Evolutionary conservation across 257 asterid genomes (phyloP), one percentile per base, ranked within the genome.

Genomic region (Rhazya stricta): DNA sequence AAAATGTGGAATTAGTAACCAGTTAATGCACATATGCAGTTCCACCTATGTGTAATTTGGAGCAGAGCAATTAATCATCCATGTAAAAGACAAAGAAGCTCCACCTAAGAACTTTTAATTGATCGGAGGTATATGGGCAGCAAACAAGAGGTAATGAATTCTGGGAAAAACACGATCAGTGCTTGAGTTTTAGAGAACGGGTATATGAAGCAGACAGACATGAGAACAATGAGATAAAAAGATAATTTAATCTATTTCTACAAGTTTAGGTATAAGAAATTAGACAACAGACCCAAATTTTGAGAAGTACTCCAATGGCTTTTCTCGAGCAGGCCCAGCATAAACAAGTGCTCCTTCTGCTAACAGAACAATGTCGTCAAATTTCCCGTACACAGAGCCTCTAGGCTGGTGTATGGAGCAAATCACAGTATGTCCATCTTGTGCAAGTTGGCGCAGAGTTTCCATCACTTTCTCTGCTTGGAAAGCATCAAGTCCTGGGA

Each of bases 381-480:
- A 94, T 88, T 94, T 94, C 67, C 87, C 90, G 83, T 94, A 94
- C 19, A 94, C 95, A 32, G 99, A 94, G 43, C 99, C 94, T 88
- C 99, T 87, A 56, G 99, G 97, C 86, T 94, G 99, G 87, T 94
- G 99, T 81, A 94, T 94, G 76, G 99, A 94, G 82, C 99, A 94
- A 84, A 94, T 85, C 73, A 94, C 97, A 58, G 97, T 94, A 79
- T 94, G 99, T 57, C 99, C 99, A 84, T 94, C 97, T 75, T 86
- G 88, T 68, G 99, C 96, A 79, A 94, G 99, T 83, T 88, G 84
- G 69, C 88, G 85, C 46, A 94, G 81, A 61, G 97, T 92, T 80
- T 94, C 97, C 97, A 94, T 94, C 77, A 94, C 99, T 83, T 91
- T 88, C 91, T 94, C 97, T 60, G 99, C 97, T 89, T 94, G 99